Evolutionary conservation across 768 basidiomycete species (phyloP).

Genomic region (Tricholoma sp.): DNA sequence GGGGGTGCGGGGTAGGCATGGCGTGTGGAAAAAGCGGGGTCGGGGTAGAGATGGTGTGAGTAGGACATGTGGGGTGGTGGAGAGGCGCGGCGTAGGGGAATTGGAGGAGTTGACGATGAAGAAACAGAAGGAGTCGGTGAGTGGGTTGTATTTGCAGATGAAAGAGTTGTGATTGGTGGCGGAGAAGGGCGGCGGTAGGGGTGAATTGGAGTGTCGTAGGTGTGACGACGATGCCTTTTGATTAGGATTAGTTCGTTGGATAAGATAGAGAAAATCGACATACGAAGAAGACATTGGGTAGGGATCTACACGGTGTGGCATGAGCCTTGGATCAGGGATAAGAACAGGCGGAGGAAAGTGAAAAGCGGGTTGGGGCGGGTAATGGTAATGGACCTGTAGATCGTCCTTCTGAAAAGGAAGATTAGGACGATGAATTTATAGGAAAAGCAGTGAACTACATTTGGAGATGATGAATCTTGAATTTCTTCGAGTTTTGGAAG

Average conservation of each 20-base stretch:
- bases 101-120: conserved; percentile 54
- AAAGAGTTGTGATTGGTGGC: conserved; percentile 39
- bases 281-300: conserved; percentile 24
- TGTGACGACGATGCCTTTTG: conserved; percentile 24
- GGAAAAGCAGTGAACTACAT: not conserved
- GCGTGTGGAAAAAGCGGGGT: conserved; percentile 34
- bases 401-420: conserved; percentile 1
- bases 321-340: conserved; percentile 22
- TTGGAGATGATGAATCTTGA: not conserved
- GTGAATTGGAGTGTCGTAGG: conserved; percentile 29
- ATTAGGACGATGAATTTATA: not conserved
- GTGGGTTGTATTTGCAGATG: conserved; percentile 44
- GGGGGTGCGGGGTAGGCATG: conserved; percentile 17
- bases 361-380: conserved; percentile 1
- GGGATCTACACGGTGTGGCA: conserved; percentile 48
- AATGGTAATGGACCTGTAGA: not conserved
- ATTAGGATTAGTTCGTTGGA: conserved; percentile 3
- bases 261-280: too few relatives aligned
- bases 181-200: conserved; percentile 29
- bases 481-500: not conserved
- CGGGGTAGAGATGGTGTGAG: conserved; percentile 23
- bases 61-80: conserved; percentile 25
- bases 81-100: conserved; percentile 50
- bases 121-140: conserved; percentile 60
- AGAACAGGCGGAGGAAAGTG: conserved; percentile 15